Evolutionary conservation across 2,329 filamentous ascomycete genomes (phyloP), one percentile per base, ranked within the genome.

Genomic region (Huntiella decipiens): DNA sequence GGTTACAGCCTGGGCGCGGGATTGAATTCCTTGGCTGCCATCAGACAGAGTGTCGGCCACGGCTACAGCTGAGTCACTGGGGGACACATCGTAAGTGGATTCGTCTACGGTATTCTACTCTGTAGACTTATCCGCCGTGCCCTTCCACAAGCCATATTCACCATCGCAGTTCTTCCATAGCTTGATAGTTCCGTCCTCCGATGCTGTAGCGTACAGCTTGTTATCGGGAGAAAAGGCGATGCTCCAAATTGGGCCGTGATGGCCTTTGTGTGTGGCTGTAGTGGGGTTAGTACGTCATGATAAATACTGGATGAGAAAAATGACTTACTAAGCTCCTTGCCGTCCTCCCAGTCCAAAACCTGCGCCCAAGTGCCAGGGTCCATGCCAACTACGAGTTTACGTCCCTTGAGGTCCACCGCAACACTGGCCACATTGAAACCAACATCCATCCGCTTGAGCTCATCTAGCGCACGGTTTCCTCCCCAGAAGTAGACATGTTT

Each of bases 181-280:
- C 65, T 98, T 98, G 61, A 98, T 92, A 0, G 91, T 98, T 36
- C 91, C 91, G 56, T 98, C 91, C 59, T 98, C 91, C 42, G 87
- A 95, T 28, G 84, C 91, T 1, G 91, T 98, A 1, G 87, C 91
- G 58, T 96, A 98, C 5, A 98, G 67, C 59, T 93, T 95, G 40
- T 87, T 87, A 57, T 98, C 91, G 0, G 91, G 91, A 0, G 87
- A 91, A 62, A 94, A 98, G 47, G 81, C 80, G 50, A 92, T 78
- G 4, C 86, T 94, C 91, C 91, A 98, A 51, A 98, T 91, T 1
- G 88, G 88, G 1, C 91, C 91, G 57, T 98, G 91, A 55, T 98
- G 91, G 17, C 91, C 91, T 63, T 95, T 95, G 65, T 93, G 84
- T 10, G 88, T 80, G 59, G 96, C 91, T 80, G 51, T 7, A 2